Base-by-base conservation (phyloP, 208 protist genomes). In the Crithidia expoeki region DNA sequence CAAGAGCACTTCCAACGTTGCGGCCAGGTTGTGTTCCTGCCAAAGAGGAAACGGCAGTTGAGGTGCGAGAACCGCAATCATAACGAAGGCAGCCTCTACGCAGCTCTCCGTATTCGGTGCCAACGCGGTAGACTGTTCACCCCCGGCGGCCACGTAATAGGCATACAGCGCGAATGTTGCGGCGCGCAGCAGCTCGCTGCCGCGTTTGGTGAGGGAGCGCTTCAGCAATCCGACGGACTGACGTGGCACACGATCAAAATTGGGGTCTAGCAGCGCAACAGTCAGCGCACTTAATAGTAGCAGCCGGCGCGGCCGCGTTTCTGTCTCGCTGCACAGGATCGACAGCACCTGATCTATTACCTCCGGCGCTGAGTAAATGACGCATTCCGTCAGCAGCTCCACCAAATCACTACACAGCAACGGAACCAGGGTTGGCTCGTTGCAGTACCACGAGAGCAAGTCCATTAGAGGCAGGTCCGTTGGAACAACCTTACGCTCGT, bases 381-480 rank as follows among this genome's bases (percentile, higher is more conserved):
- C 66, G 70, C 79, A 86, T 61, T 90, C 84, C 0, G 85, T 74
- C n/a, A 95, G 62, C 38, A 95, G 79, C 59, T 92, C 81, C 12
- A 84, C 33, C 53, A 94, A 69, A 55, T 84, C 85, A 12, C 46
- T 60, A 44, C 69, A 64, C 21, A 95, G 67, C 27, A 93, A 72
- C 17, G 73, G 73, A 19, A 67, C 63, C 30, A 95, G 62, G 27
- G 72, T 76, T 6, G 80, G 75, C 56, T 90, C 88, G 19, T 68
- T 86, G 55, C 75, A 77, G 66, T 89, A 94, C 88, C 90, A 95
- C n/a, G 58, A 59, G 9, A 92, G 67, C 4, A 94, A 51, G 28
- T 94, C 86, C 70, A 63, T 72, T 19, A 86, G 76, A n/a, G 90
- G 88, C 2, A 95, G 63, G 2, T 73, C 30, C 21, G 44, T 49